Conservation (phyloP, 2,329 filamentous ascomycete genomes). For the Myriosclerotinia scirpicola region DNA sequence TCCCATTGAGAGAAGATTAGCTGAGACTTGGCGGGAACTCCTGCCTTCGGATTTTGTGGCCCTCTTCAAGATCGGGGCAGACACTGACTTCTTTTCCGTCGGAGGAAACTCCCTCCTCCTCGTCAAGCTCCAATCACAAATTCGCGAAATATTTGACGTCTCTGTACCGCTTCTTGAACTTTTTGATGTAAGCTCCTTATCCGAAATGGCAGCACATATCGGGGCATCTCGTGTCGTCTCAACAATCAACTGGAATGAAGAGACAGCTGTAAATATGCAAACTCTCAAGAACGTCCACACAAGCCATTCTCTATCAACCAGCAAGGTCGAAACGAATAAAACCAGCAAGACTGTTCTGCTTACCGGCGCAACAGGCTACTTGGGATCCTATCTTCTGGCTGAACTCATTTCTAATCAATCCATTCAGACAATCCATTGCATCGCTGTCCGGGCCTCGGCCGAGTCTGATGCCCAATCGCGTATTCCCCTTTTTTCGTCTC, state of each 20-base stretch:
- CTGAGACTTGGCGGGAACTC: not conserved
- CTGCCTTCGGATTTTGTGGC: not conserved
- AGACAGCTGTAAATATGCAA: not conserved
- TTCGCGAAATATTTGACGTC: constrained; percentile 34
- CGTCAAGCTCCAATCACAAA: constrained; percentile 36
- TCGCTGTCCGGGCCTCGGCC: not conserved
- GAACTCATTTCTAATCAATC: not conserved
- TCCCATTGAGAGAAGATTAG: no score
- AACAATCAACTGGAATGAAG: not conserved
- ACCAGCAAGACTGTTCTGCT: not conserved
- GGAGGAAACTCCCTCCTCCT: constrained; percentile 44
- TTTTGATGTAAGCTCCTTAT: constrained; percentile 34
- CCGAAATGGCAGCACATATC: constrained; percentile 27
- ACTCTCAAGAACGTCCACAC: not conserved
- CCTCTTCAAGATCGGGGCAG: not conserved
- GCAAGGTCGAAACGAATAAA: not conserved
- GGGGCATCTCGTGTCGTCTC: not conserved
- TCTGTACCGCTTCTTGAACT: constrained; percentile 34
- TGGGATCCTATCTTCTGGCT: not conserved
- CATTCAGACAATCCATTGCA: not conserved
- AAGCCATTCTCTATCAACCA: not conserved
- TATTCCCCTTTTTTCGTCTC: not conserved
- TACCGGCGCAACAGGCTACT: constrained; percentile 5
- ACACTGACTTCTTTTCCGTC: constrained; percentile 40
- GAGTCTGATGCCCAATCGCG: not conserved